Percentiles rank a stretch among this genome's conserved stretches.
Evolutionary conservation across 2,329 filamentous ascomycete genomes (phyloP).

Genomic region (Immersiporthe knoxdaviesiana): DNA sequence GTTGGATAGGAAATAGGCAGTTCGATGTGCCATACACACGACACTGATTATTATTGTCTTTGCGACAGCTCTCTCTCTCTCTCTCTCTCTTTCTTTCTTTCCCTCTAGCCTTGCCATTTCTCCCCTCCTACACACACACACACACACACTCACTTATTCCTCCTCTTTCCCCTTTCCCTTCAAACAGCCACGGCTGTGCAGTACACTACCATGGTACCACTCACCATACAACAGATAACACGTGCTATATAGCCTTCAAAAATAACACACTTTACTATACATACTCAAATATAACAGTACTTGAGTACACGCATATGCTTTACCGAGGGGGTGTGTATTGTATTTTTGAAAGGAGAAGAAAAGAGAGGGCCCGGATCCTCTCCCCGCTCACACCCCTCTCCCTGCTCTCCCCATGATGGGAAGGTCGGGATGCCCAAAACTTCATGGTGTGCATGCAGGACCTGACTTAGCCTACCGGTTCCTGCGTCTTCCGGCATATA

Average conservation of each 20-base stretch:
- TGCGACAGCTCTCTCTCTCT: background rate
- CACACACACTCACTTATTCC: background rate
- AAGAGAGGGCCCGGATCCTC: background rate
- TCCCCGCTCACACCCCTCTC: background rate
- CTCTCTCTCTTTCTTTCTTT: background rate
- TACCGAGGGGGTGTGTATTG: background rate
- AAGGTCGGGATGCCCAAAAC: background rate
- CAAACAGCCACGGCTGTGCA: background rate
- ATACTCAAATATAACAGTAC: too few species aligned
- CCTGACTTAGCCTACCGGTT: constrained; percentile 6
- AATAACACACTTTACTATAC: too few species aligned
- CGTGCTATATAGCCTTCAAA: background rate
- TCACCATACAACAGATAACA: background rate
- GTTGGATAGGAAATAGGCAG: too few species aligned
- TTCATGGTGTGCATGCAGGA: background rate
- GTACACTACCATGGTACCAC: background rate
- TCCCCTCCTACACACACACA: background rate
- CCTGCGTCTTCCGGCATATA: constrained; percentile 5
- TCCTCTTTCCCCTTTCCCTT: background rate
- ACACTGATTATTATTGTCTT: too few species aligned
- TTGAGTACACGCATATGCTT: background rate
- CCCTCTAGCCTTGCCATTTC: background rate
- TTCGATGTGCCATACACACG: background rate
- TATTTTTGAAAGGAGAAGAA: too few species aligned
- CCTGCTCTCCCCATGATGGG: background rate